Conservation (phyloP, 2,329 filamentous ascomycete genomes). For the Pestalotiopsis sp. region DNA sequence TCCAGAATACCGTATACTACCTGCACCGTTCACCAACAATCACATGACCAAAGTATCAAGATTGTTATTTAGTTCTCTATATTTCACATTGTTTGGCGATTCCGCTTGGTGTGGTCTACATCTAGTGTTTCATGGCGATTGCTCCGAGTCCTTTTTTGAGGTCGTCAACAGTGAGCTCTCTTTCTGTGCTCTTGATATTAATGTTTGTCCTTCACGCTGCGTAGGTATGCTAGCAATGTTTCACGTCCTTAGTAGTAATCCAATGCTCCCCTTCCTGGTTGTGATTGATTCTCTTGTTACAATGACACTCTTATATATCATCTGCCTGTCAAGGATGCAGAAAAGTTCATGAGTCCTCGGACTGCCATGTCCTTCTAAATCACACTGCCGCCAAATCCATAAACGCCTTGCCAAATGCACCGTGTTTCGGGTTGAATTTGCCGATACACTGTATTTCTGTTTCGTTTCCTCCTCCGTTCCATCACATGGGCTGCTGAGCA, state of each 20-base stretch:
- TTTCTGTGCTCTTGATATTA: neutral
- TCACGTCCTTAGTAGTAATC: neutral
- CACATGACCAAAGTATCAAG: no score
- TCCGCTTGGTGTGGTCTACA: neutral
- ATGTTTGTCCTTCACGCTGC: neutral
- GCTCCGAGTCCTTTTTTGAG: neutral
- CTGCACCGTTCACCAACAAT: no score
- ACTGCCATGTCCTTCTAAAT: neutral
- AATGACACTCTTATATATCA: neutral
- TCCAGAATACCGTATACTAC: no score
- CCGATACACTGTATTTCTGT: neutral
- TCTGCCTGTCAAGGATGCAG: no score
- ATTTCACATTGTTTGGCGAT: no score
- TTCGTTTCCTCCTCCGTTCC: neutral
- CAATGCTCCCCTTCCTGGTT: neutral
- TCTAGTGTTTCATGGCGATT: neutral
- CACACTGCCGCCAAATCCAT: neutral
- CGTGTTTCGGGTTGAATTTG: neutral
- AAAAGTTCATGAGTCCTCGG: neutral
- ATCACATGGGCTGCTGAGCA: neutral
- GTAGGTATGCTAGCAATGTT: neutral
- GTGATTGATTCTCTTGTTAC: neutral
- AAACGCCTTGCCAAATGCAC: constrained; percentile 17
- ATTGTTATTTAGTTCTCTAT: no score
- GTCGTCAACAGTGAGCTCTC: neutral